These are phyloP conservation scores for Piloderma croceum DNA, from an alignment of 768 basidiomycete species.

Conservation along the genomic window DNA sequence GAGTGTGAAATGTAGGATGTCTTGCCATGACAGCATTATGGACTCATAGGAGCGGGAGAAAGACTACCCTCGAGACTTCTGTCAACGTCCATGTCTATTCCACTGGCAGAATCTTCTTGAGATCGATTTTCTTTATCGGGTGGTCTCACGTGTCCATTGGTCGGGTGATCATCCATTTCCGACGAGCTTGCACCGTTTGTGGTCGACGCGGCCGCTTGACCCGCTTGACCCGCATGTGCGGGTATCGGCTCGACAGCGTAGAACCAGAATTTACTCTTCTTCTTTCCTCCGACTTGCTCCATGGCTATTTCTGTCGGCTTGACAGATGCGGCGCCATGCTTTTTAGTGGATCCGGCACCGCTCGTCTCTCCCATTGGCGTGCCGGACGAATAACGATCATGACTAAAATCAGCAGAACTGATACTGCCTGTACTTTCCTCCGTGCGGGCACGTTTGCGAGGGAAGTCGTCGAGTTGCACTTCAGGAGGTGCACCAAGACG, in stretches of 20 bases:
- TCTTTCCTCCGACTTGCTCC: constrained; percentile 73
- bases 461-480: constrained; percentile 44
- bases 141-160: constrained; percentile 3
- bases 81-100: constrained; percentile 24
- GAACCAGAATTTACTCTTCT: constrained; percentile 83
- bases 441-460: constrained; percentile 68
- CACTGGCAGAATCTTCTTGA: too few relatives aligned
- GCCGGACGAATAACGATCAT: constrained; percentile 26
- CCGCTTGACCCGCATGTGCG: constrained; percentile 18
- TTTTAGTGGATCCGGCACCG: constrained; percentile 43
- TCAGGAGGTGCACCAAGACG: constrained; percentile 58
- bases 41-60: constrained; percentile 15
- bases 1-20: too few relatives aligned
- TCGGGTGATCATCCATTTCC: constrained; percentile 1
- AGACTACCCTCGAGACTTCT: constrained; percentile 11
- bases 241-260: constrained; percentile 76
- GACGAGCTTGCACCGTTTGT: neutral
- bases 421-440: constrained; percentile 64
- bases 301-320: constrained; percentile 71
- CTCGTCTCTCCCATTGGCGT: constrained; percentile 17
- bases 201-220: constrained; percentile 5
- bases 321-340: constrained; percentile 56
- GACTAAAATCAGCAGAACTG: constrained; percentile 41
- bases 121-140: constrained; percentile 5
- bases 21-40: too few relatives aligned